A percentile compares a stretch with the other conserved stretches of the same genome.
Evolutionary conservation across 495 filamentous ascomycete genomes (phyloP).

Genomic region (Penicillium nucicola): DNA sequence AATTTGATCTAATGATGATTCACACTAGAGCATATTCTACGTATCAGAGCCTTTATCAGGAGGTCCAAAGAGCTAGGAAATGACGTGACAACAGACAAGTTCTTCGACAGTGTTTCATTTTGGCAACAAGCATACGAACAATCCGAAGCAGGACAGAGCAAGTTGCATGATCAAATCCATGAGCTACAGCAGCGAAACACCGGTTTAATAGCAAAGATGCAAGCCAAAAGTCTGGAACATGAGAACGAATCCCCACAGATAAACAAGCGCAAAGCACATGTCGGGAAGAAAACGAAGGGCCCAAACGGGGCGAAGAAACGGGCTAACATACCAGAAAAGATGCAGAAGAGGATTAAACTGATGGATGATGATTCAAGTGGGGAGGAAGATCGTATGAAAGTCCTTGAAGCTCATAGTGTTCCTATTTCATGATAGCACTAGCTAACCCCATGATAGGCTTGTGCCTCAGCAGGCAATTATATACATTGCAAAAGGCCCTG

Average conservation of each 20-base stretch:
- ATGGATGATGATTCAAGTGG: background rate
- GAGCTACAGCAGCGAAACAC: slow-evolving; percentile 39
- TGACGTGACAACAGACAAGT: slow-evolving; percentile 21
- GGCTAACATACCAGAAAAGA: slow-evolving; percentile 15
- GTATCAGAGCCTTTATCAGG: slow-evolving; percentile 37
- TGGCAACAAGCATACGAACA: slow-evolving; percentile 49
- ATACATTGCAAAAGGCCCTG: slow-evolving; percentile 28
- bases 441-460: slow-evolving; percentile 3
- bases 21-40: slow-evolving; percentile 37
- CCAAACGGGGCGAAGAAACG: slow-evolving; percentile 17
- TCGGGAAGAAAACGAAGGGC: background rate
- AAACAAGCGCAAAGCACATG: slow-evolving; percentile 27
- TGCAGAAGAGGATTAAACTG: slow-evolving; percentile 9
- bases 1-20: background rate
- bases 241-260: slow-evolving; percentile 1
- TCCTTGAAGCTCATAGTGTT: no score
- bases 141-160: slow-evolving; percentile 43
- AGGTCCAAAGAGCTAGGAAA: slow-evolving; percentile 3
- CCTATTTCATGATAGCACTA: no score
- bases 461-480: slow-evolving; percentile 34
- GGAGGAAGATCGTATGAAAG: background rate
- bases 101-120: slow-evolving; percentile 47
- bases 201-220: slow-evolving; percentile 20
- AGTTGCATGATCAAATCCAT: slow-evolving; percentile 39
- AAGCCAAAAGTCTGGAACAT: background rate